Conservation (phyloP, 345 rosid genomes). For the Gynandropsis gynandra region DNA sequence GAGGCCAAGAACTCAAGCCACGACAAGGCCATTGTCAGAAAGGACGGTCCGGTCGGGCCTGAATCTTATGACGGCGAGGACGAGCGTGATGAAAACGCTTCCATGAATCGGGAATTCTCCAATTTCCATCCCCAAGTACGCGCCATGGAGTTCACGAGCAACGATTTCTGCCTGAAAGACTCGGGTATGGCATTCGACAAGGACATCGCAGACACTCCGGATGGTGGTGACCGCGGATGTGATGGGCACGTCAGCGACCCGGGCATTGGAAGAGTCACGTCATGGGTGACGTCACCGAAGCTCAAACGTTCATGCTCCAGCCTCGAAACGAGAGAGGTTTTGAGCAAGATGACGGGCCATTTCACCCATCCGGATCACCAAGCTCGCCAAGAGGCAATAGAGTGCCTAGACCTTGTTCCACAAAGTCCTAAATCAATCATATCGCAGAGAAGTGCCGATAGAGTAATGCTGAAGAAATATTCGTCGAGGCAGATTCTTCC, state of each 20-base stretch:
- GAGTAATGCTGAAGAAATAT: slow-evolving; percentile 87
- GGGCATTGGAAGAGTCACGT: slow-evolving; percentile 43
- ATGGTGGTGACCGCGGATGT: slow-evolving; percentile 17
- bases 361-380: slow-evolving; percentile 36
- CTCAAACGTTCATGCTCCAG: slow-evolving; percentile 80
- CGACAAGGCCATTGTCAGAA: slow-evolving; percentile 28
- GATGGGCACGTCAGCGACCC: slow-evolving; percentile 81
- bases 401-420: slow-evolving; percentile 16
- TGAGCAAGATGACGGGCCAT: slow-evolving; percentile 28
- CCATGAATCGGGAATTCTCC: slow-evolving; percentile 52
- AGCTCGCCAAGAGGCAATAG: slow-evolving; percentile 31
- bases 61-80: slow-evolving; percentile 61
- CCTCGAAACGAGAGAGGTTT: slow-evolving; percentile 43
- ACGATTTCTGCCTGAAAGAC: slow-evolving; percentile 22
- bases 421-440: slow-evolving; percentile 42
- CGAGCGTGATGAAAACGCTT: slow-evolving; percentile 53
- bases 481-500: slow-evolving; percentile 92
- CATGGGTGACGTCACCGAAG: slow-evolving; percentile 57
- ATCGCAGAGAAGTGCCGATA: slow-evolving; percentile 66
- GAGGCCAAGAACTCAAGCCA: slow-evolving; percentile 28
- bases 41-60: slow-evolving; percentile 22
- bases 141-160: slow-evolving; percentile 22
- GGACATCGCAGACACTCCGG: slow-evolving; percentile 20
- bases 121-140: slow-evolving; percentile 43
- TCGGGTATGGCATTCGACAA: slow-evolving; percentile 6